These are phyloP conservation scores for Psophocarpus tetragonolobus DNA, from an alignment of 306 rosid genomes.

Conservation along the genomic window DNA sequence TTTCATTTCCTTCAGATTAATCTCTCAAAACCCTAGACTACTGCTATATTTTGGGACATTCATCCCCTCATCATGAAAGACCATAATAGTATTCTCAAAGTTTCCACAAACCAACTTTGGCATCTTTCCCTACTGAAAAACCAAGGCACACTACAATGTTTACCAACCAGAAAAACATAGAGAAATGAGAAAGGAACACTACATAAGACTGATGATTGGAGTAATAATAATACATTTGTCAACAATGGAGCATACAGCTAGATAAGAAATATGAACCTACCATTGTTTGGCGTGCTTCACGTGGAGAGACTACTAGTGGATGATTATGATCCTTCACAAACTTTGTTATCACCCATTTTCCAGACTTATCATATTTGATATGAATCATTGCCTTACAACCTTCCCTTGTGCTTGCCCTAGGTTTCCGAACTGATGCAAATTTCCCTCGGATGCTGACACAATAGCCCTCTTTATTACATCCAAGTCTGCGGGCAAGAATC, in stretches of 20 bases:
- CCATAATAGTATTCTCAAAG: not conserved
- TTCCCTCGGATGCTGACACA: slow-evolving; percentile 85
- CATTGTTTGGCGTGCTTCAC: slow-evolving; percentile 97
- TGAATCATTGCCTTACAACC: slow-evolving; percentile 99
- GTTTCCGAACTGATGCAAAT: slow-evolving; percentile 72
- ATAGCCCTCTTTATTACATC: slow-evolving; percentile 90
- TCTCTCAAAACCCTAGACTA: not conserved
- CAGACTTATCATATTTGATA: slow-evolving; percentile 80
- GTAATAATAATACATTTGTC: not conserved
- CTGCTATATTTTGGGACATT: not conserved
- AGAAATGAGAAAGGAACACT: not conserved
- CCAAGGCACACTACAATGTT: not conserved
- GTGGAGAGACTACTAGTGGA: slow-evolving; percentile 79
- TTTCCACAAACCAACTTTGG: slow-evolving; percentile 6
- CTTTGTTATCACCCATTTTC: slow-evolving; percentile 92
- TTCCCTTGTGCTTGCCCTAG: slow-evolving; percentile 88
- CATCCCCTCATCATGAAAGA: slow-evolving; percentile 6
- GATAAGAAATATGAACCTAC: slow-evolving; percentile 49
- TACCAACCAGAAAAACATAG: slow-evolving; percentile 6
- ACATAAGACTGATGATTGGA: not conserved
- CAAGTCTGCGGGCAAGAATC: slow-evolving; percentile 94
- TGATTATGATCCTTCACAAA: slow-evolving; percentile 94
- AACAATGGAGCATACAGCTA: not conserved
- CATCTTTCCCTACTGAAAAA: not conserved
- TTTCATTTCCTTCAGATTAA: not conserved